Base-by-base conservation (phyloP, 1,284 basidiomycete species). In the Pterula multifida region DNA sequence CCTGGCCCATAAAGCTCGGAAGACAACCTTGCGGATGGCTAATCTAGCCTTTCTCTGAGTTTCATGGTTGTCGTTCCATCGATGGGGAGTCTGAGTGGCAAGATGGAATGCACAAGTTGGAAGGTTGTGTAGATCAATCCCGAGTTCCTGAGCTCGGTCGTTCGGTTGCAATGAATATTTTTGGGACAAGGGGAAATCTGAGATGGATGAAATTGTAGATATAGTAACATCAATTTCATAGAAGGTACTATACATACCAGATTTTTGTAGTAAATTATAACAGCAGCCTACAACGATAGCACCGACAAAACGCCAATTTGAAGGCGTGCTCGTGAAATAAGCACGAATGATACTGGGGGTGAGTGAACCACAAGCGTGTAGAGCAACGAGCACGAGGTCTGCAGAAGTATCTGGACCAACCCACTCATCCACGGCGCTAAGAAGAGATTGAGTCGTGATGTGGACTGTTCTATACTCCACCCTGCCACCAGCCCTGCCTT, bases 311-410 rank as follows among this genome's bases (percentile, higher is more conserved):
- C 26, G 55, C 68, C 68, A 70, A 39, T 24, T 45, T 28, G n/a
- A 6, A 21, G 2, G 11, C 36, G 52, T 3, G 49, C 35, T 19
- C 49, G 57, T 26, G 50, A 53, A 25, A 56, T 66, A 55, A 28
- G 62, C 56, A 24, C 64, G 65, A 32, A 69, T 53, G 21, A 70
- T 63, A 48, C 66, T 60, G 4, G 65, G 62, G 3, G 69, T 69
- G 26, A 71, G 61, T 1, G 67, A 65, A 3, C 69, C 69, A 50
- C 69, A 71, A 19, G 68, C 66, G 52, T 71, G 68, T 36, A 70
- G 55, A 9, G 66, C 69, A 9, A 69, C 63, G 28, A 68, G 57
- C 4, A 68, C 52, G 2, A 68, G 58, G 32, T 35, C 32, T 9
- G 11, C n/a, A n/a, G 9, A 9, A 9, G 9, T 9, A n/a, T 11